Base-by-base conservation (phyloP, 306 rosid genomes). In the Pyrus bretschneideri region DNA sequence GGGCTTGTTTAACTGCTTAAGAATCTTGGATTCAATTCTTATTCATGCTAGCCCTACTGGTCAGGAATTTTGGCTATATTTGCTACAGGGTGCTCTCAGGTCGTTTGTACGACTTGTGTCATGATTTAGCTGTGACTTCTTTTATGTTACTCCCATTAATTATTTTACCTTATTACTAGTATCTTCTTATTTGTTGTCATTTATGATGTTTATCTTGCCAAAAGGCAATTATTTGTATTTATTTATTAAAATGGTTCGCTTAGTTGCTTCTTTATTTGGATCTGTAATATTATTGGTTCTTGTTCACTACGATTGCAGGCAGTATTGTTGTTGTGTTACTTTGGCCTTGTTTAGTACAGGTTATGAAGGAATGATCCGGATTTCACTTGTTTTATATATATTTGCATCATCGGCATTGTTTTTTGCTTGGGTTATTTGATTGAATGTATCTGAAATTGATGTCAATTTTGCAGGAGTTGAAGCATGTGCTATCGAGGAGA, bases 381-480 rank as follows among this genome's bases (percentile, higher is more conserved):
- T 84, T 77, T 22, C 73, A 42, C 67, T 46, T 72, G 25, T 69
- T 63, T 68, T n/a, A 23, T 22, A 23, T 22, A 76, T 64, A 60
- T 79, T 45, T 69, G 19, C 64, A 46, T 69, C n/a, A 9, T 73
- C 35, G 74, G 25, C 72, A 21, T 75, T 60, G 70, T 62, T 27
- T 81, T 79, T 75, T 69, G 22, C 44, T 38, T 76, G 38, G 40
- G 76, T 83, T 81, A 54, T 62, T 66, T 80, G 78, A 69, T 75
- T 77, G 22, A 40, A 75, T 73, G 69, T 10, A 17, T 73, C 88
- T 91, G 87, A 79, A 86, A 72, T 83, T 64, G 31, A 63, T 75
- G 80, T 67, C 81, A 81, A 75, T 83, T 89, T 83, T 93, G 93
- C 97, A 88, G 97, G 93, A 81, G 73, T 87, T 67, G 80, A 78